These are phyloP conservation scores for Solanum peruvianum DNA, from an alignment of 257 asterid genomes.

Conservation along the genomic window DNA sequence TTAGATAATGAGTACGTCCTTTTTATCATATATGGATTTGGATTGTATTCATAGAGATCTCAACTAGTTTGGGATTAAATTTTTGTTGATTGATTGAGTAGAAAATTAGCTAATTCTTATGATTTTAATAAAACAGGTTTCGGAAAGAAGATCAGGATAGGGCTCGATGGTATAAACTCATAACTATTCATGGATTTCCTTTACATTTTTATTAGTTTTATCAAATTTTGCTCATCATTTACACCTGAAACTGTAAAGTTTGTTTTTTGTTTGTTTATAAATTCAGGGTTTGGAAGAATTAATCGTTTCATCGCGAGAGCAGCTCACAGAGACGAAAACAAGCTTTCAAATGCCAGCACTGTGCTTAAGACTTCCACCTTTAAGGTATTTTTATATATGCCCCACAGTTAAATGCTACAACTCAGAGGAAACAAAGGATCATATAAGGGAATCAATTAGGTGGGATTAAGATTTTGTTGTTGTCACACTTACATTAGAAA, in stretches of 20 bases:
- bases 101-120: background rate
- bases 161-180: constrained; percentile 1
- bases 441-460: background rate
- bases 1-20: background rate
- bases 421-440: background rate
- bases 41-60: background rate
- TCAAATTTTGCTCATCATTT: background rate
- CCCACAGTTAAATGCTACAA: background rate
- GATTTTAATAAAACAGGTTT: background rate
- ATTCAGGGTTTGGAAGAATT: constrained; percentile 1
- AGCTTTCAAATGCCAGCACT: background rate
- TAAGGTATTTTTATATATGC: background rate
- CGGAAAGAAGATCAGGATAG: constrained; percentile 7
- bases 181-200: background rate
- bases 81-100: background rate
- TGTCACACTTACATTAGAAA: background rate
- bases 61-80: background rate
- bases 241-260: background rate
- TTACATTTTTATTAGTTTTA: background rate
- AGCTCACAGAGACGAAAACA: background rate
- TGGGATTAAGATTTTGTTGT: background rate
- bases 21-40: background rate
- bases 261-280: background rate
- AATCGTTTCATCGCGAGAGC: background rate
- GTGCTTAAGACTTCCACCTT: background rate